Evolutionary conservation across 345 rosid genomes (phyloP).

Genomic region (Syzygium aqueum): DNA sequence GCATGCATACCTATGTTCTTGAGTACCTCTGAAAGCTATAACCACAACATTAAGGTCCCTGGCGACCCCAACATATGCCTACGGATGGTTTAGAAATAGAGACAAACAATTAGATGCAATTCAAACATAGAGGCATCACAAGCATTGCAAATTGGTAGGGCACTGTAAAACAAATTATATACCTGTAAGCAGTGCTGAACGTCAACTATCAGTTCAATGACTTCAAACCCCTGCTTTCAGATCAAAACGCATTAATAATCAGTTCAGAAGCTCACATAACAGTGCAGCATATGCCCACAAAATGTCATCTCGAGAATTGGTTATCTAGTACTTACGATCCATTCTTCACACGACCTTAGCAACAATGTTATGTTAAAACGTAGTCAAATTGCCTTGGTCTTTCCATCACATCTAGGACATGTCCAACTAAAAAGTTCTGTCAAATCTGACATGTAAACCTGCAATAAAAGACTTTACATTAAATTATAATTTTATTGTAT

Average conservation of each 20-base stretch:
- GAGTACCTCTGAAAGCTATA: slow-evolving; percentile 74
- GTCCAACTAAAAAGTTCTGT: slow-evolving; percentile 83
- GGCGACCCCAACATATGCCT: slow-evolving; percentile 80
- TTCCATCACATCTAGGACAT: slow-evolving; percentile 70
- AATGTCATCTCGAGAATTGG: background rate
- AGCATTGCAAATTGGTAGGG: background rate
- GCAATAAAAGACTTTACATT: background rate
- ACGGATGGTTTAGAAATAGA: background rate
- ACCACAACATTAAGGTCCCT: slow-evolving; percentile 46
- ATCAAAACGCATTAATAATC: background rate
- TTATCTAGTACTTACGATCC: background rate
- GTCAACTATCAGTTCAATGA: slow-evolving; percentile 74
- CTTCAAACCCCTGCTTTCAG: slow-evolving; percentile 67
- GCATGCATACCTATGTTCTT: slow-evolving; percentile 44
- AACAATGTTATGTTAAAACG: background rate
- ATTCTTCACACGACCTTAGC: background rate
- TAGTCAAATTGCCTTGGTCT: slow-evolving; percentile 42
- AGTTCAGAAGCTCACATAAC: background rate
- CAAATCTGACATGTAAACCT: slow-evolving; percentile 85
- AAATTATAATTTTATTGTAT: background rate
- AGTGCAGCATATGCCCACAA: background rate
- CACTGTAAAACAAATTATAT: background rate
- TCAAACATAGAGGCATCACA: background rate
- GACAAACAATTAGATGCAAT: background rate
- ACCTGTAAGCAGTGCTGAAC: slow-evolving; percentile 87